Conservation (phyloP, 179 eudicot species). For the Heliamphora pulchella region DNA sequence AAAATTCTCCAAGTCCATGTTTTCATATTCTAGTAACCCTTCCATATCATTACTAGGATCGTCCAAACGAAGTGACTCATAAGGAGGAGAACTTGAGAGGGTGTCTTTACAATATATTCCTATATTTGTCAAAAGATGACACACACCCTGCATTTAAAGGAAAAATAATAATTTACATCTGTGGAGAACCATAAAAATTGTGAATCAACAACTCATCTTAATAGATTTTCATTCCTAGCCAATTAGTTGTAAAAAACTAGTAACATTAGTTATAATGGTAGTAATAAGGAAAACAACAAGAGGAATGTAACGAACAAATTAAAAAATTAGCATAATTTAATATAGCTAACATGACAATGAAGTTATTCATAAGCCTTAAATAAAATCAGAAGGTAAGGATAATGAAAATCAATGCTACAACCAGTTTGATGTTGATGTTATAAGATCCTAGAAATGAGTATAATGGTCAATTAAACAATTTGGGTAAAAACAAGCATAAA, state of each 20-base stretch:
- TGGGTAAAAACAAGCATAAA: not conserved
- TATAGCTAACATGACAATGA: not conserved
- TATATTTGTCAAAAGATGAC: conserved; percentile 73
- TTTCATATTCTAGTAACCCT: conserved; percentile 46
- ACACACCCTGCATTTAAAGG: conserved; percentile 56
- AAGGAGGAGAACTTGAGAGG: conserved; percentile 36
- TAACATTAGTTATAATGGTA: not conserved
- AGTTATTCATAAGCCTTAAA: not conserved
- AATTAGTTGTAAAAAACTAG: no score
- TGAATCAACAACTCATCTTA: not conserved
- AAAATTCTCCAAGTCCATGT: conserved; percentile 76
- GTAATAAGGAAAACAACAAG: not conserved
- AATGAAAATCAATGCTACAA: not conserved
- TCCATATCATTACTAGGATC: conserved; percentile 38
- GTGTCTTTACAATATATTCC: conserved; percentile 65
- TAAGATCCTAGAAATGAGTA: not conserved
- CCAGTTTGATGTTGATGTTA: not conserved
- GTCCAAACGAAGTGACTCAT: conserved; percentile 48
- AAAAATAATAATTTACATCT: not conserved
- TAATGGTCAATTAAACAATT: not conserved
- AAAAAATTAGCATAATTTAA: no score
- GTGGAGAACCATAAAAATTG: not conserved
- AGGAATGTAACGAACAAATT: no score
- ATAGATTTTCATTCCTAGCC: not conserved
- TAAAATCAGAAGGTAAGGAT: not conserved